Percentiles rank a stretch among this genome's conserved stretches.
These are phyloP conservation scores for Cocos nucifera DNA, from an alignment of 176 grass and related monocot genomes.

Conservation along the genomic window DNA sequence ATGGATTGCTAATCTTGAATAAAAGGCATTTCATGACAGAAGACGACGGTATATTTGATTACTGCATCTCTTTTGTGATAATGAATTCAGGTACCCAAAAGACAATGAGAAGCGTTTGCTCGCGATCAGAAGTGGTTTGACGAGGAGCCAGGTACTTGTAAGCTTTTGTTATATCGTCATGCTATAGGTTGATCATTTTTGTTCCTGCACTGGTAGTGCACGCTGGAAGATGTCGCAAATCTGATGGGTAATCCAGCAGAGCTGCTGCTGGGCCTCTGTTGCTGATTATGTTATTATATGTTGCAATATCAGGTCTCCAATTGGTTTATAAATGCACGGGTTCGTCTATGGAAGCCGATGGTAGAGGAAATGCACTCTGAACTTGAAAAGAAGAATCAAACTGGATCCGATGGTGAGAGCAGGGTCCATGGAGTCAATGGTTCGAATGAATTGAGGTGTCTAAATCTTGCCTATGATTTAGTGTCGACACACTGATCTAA, in stretches of 20 bases:
- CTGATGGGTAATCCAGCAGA: too few species aligned
- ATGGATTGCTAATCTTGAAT: not conserved
- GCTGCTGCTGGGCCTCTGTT: not conserved
- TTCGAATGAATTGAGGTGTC: too few species aligned
- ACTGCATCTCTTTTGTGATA: too few species aligned
- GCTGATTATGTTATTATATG: not conserved
- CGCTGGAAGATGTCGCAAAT: not conserved
- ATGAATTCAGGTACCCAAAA: slow-evolving; percentile 53
- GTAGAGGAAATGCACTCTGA: slow-evolving; percentile 77
- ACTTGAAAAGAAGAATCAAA: slow-evolving; percentile 31
- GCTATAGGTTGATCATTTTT: too few species aligned
- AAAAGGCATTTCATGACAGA: not conserved
- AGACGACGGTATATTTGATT: not conserved
- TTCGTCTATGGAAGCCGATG: slow-evolving; percentile 87
- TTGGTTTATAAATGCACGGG: slow-evolving; percentile 85
- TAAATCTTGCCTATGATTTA: too few species aligned
- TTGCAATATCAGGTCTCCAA: slow-evolving; percentile 49
- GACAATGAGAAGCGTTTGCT: slow-evolving; percentile 83
- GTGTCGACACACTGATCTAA: too few species aligned
- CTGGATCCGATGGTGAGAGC: not conserved
- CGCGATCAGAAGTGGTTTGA: slow-evolving; percentile 61
- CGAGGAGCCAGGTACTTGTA: slow-evolving; percentile 51
- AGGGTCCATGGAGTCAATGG: too few species aligned
- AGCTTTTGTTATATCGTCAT: too few species aligned
- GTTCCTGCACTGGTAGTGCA: not conserved